These are phyloP conservation scores for Solanum chmielewskii DNA, from an alignment of 257 asterid species.

Conservation along the genomic window DNA sequence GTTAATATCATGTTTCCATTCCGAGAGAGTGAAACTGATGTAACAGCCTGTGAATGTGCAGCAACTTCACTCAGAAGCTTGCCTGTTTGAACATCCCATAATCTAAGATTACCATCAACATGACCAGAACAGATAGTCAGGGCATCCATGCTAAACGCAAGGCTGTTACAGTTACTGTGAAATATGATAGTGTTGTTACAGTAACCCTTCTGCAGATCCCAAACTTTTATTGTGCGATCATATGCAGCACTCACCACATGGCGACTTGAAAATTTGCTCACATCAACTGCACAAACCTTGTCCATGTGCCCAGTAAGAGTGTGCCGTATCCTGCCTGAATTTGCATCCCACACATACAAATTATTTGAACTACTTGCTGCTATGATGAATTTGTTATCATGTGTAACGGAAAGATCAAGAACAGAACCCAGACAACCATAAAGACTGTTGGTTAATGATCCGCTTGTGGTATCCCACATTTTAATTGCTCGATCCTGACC, in stretches of 20 bases:
- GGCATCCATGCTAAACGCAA: conserved; percentile 79
- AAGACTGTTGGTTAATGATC: conserved; percentile 37
- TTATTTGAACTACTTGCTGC: conserved; percentile 82
- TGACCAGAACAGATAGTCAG: conserved; percentile 83
- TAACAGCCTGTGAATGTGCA: conserved; percentile 75
- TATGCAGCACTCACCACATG: conserved; percentile 76
- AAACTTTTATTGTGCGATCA: conserved; percentile 88
- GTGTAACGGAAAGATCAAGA: conserved; percentile 67
- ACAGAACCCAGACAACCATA: conserved; percentile 72
- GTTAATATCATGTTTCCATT: conserved; percentile 73
- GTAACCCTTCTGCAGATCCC: conserved; percentile 92
- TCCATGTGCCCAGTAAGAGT: conserved; percentile 86
- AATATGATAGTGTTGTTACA: conserved; percentile 63
- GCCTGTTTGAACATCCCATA: conserved; percentile 85
- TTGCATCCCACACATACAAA: conserved; percentile 71
- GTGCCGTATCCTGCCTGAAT: conserved; percentile 61
- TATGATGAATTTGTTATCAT: conserved; percentile 59
- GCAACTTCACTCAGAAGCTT: conserved; percentile 76
- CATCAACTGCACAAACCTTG: conserved; percentile 90
- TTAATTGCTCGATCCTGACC: conserved; percentile 84
- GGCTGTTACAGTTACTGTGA: conserved; percentile 85
- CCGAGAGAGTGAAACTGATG: conserved; percentile 71
- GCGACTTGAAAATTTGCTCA: conserved; percentile 62
- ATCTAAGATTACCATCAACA: conserved; percentile 75
- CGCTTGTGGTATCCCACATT: conserved; percentile 72